Base-by-base conservation (phyloP, 2,329 filamentous ascomycete species). In the Paraphaeosphaeria minitans region DNA sequence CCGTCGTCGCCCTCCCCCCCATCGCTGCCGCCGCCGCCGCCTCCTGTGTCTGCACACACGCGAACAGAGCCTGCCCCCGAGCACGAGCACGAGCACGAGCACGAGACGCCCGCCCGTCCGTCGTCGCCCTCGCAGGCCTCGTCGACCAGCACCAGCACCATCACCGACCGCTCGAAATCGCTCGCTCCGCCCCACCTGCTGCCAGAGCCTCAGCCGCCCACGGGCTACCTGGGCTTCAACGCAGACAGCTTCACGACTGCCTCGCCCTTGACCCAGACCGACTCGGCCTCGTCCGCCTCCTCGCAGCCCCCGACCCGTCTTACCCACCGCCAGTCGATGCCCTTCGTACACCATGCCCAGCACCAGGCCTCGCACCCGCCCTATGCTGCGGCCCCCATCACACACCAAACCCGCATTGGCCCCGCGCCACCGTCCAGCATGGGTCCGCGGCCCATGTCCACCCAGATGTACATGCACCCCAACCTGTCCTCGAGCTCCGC, bases 401-500 rank as follows among this genome's bases (percentile, higher is more conserved):
- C 66, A 45, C 73, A 70, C 60, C 62, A 69, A 60, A 62, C 70
- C 57, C 69, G 72, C 24, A 74, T 66, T 51, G 56, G 49, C 13
- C 66, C 65, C 60, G 68, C 70, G 61, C 62, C 64, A 64, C 67
- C 74, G 64, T 59, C 68, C 59, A 39, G n/a, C 14, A 64, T 73
- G 56, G 66, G 68, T 57, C 65, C 76, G 59, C 75, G 80, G 37
- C 80, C 79, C 51, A 64, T 78, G 46, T 82, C 80, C 33, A 76
- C 79, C 39, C 76, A 74, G 62, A 77, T 83, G 72, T 83, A 83
- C 72, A 79, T 73, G 64, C 81, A 83, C 61, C 72, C 77, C 45
- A 82, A 83, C 64, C 69, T 77, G 39, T 82, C 81, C 39, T 76
- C 78, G 27, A 79, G 78, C 69, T 83, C 81, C 22, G 71, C 68